Evolutionary conservation across 257 asterid genomes (phyloP).

Genomic region (Nicotiana paniculata): DNA sequence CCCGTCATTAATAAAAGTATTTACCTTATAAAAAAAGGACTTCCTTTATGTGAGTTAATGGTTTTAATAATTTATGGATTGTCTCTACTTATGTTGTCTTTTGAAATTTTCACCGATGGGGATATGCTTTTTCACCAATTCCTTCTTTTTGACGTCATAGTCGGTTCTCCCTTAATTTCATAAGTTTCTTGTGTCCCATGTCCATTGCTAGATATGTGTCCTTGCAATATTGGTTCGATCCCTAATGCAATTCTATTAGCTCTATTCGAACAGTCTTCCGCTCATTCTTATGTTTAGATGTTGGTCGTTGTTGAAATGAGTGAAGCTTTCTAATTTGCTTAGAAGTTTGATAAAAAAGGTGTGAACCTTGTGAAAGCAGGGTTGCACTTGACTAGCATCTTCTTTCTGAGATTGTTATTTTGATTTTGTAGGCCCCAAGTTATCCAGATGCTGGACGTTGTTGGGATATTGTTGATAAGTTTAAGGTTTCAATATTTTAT

Average conservation of each 20-base stretch:
- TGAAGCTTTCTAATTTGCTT: not conserved
- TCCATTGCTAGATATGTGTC: not conserved
- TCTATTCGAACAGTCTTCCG: not conserved
- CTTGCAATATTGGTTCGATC: not conserved
- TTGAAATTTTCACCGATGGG: not conserved
- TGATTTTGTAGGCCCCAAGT: constrained; percentile 70
- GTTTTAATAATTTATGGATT: not conserved
- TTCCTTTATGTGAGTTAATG: not conserved
- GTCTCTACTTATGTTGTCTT: not conserved
- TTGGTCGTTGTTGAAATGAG: not conserved
- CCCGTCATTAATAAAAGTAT: too few species aligned
- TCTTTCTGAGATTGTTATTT: not conserved
- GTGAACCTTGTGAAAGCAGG: not conserved
- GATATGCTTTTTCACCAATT: not conserved
- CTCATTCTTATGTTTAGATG: not conserved
- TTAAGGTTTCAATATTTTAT: constrained; percentile 86
- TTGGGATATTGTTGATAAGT: constrained; percentile 98
- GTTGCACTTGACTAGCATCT: not conserved
- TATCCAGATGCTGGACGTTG: constrained; percentile 95
- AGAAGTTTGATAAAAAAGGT: not conserved
- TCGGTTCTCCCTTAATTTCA: not conserved
- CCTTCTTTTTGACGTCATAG: not conserved
- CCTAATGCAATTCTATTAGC: not conserved
- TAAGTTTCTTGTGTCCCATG: not conserved
- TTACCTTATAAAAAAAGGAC: not conserved